Evolutionary conservation across 371 early-diverging fungal genomes (phyloP).

Genomic region (Neoconidiobolus thromboides): DNA sequence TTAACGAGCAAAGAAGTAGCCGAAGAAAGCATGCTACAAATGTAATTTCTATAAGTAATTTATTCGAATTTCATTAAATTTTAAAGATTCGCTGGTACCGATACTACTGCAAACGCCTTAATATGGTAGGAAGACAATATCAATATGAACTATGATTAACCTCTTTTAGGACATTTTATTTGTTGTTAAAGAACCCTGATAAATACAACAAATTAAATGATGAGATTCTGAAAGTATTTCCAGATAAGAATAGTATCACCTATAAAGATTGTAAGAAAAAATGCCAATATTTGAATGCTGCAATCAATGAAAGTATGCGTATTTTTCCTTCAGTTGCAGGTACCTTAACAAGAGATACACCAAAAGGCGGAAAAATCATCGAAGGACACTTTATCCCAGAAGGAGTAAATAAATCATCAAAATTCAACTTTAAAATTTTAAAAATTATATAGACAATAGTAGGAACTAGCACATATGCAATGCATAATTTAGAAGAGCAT

Average conservation of each 20-base stretch:
- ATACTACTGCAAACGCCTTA: not conserved
- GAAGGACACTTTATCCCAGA: slow-evolving; percentile 38
- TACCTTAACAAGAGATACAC: not conserved
- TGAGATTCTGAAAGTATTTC: not conserved
- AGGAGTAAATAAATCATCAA: slow-evolving; percentile 12
- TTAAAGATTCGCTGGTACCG: not conserved
- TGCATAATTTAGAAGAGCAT: not conserved
- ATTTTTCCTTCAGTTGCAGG: not conserved
- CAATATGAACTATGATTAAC: not conserved
- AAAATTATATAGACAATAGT: not conserved
- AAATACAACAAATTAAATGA: not conserved
- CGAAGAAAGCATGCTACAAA: not conserved
- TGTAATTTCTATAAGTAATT: not conserved
- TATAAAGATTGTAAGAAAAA: not conserved
- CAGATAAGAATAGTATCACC: not conserved
- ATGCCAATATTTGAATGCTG: slow-evolving; percentile 9
- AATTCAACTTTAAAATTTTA: not conserved
- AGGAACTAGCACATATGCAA: not conserved
- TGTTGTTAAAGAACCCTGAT: not conserved
- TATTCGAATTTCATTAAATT: not conserved
- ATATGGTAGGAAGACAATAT: not conserved
- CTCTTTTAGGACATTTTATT: not conserved
- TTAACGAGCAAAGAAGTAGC: not conserved
- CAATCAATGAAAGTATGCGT: slow-evolving; percentile 5
- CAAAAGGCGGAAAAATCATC: slow-evolving; percentile 18